Evolutionary conservation across 176 grass and related monocot genomes (phyloP).

Genomic region (Bonia amplexicaulis): DNA sequence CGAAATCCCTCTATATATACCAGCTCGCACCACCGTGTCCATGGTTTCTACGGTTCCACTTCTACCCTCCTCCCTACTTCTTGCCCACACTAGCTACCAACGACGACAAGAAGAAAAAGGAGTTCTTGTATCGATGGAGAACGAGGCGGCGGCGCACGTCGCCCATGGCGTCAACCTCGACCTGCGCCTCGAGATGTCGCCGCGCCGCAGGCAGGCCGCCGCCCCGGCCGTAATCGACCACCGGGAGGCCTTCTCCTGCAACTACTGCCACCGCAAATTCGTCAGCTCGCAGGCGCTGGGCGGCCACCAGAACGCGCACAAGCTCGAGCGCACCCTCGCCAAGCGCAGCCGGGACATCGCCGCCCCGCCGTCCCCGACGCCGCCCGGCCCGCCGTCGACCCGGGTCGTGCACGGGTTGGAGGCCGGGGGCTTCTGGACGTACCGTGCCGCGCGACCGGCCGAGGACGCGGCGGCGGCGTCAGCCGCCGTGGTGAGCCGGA

Average conservation of each 20-base stretch:
- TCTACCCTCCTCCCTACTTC: neutral
- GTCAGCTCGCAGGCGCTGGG: conserved; percentile 87
- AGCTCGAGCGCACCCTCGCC: conserved; percentile 84
- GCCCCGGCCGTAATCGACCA: neutral
- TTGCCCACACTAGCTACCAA: neutral
- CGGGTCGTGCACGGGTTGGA: neutral
- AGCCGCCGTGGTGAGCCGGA: neutral
- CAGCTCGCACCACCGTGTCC: neutral
- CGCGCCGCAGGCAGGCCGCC: neutral
- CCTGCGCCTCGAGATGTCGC: conserved; percentile 35
- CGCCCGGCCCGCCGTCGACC: neutral
- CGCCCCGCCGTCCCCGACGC: neutral
- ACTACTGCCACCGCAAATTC: conserved; percentile 84
- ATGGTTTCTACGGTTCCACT: neutral
- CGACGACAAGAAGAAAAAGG: neutral
- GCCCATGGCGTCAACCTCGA: conserved; percentile 48
- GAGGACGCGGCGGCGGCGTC: neutral
- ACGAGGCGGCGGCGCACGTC: neutral
- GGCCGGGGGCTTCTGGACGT: neutral
- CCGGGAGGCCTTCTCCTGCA: conserved; percentile 67
- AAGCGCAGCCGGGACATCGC: conserved; percentile 44
- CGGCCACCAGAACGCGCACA: conserved; percentile 99
- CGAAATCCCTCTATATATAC: neutral
- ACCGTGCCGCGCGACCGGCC: neutral
- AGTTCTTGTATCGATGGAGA: conserved; percentile 25